Conservation (phyloP, 805 yeast genomes). For the Metschnikowia reukaufii region DNA sequence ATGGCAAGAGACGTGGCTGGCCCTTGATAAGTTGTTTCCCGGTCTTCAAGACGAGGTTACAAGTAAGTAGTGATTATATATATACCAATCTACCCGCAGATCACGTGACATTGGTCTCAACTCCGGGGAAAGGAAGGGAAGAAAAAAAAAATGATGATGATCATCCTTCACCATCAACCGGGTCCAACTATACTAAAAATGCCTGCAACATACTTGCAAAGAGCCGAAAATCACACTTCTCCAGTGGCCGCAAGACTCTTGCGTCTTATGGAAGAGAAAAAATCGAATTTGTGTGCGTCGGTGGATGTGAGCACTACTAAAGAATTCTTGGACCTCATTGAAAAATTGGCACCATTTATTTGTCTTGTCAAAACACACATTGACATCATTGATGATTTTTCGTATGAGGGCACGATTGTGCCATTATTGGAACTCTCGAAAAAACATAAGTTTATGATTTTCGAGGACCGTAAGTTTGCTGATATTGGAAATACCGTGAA, state of each 20-base stretch:
- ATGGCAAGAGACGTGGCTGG: conserved; percentile 36
- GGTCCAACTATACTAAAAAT: not conserved
- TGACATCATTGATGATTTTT: conserved; percentile 87
- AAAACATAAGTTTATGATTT: conserved; percentile 85
- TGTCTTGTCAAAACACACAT: conserved; percentile 93
- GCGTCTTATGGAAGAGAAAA: conserved; percentile 70
- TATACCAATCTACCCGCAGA: not conserved
- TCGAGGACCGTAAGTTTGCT: conserved; percentile 97
- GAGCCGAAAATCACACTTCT: conserved; percentile 72
- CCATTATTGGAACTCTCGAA: conserved; percentile 73
- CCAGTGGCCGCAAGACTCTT: conserved; percentile 79
- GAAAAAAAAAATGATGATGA: not conserved
- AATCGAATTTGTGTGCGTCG: conserved; percentile 92
- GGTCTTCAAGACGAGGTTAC: conserved; percentile 20
- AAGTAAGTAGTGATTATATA: not conserved
- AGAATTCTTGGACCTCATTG: conserved; percentile 72
- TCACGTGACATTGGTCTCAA: conserved; percentile 9
- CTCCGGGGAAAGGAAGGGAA: conserved; percentile 2
- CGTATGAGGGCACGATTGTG: conserved; percentile 71
- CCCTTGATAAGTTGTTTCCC: conserved; percentile 31
- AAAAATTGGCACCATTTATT: conserved; percentile 84
- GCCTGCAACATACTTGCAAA: conserved; percentile 51
- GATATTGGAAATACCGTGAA: conserved; percentile 98
- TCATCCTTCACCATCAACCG: too few species aligned
- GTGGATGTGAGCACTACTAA: conserved; percentile 81